phyloP scores from a whole-genome alignment of 2,329 filamentous ascomycete species.

The Magnaporthiopsis poae region DNA sequence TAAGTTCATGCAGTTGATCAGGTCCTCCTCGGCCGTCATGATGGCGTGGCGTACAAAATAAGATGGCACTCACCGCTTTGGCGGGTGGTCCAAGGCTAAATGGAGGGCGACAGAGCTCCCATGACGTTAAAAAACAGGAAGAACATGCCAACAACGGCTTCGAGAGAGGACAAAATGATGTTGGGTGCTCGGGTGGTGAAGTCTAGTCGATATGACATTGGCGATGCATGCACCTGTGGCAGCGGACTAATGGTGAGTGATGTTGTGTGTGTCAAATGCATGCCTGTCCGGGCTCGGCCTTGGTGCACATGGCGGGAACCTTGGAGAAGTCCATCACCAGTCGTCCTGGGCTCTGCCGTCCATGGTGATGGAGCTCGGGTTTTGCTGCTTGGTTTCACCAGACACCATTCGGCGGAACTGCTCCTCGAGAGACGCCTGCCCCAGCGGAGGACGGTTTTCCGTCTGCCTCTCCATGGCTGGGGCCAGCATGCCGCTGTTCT shows the following conservation, averaged over 20 bases:
- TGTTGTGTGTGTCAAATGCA: background rate
- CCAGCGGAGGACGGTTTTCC: constrained; percentile 35
- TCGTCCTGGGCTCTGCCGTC: constrained; percentile 3
- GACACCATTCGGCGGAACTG: constrained; percentile 15
- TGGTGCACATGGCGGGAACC: background rate
- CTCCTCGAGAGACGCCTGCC: constrained; percentile 21
- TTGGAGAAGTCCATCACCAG: background rate
- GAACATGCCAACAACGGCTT: background rate
- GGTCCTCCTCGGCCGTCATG: background rate
- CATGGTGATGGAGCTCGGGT: constrained; percentile 7
- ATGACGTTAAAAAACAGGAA: background rate
- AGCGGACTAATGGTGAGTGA: background rate
- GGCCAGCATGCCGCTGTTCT: constrained; percentile 12
- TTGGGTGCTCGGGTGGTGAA: constrained; percentile 5
- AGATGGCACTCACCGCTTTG: background rate
- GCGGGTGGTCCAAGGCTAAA: background rate
- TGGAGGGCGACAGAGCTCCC: background rate
- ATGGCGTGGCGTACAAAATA: background rate
- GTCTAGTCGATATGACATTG: constrained; percentile 1
- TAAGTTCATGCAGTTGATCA: constrained; percentile 5
- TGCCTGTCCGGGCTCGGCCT: constrained; percentile 3
- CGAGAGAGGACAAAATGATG: constrained; percentile 1
- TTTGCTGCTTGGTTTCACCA: constrained; percentile 10
- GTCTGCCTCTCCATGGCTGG: constrained; percentile 24
- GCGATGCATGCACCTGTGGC: background rate